Conservation (phyloP, 495 filamentous ascomycete genomes). For the Penicillium antarcticum region DNA sequence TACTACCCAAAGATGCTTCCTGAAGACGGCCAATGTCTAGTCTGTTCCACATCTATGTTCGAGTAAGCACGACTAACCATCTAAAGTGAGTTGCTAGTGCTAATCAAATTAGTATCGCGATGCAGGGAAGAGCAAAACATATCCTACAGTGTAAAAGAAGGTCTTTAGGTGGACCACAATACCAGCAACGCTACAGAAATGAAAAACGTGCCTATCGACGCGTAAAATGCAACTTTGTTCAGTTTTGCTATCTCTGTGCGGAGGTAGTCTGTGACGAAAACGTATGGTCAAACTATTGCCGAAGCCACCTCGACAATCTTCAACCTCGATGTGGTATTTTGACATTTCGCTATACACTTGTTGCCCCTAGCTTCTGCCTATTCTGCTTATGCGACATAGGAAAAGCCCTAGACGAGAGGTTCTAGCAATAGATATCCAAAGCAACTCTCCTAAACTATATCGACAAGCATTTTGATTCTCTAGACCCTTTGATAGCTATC, state of each 20-base stretch:
- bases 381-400: slow-evolving; percentile 12
- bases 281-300: slow-evolving; percentile 8
- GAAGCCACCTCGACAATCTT: slow-evolving; percentile 10
- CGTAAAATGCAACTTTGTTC: slow-evolving; percentile 10
- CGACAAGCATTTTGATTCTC: no score
- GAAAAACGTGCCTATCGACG: slow-evolving; percentile 17
- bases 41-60: slow-evolving; percentile 5
- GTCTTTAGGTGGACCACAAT: slow-evolving; percentile 13
- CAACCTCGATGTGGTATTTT: slow-evolving; percentile 15
- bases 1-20: slow-evolving; percentile 15
- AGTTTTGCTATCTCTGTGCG: slow-evolving; percentile 18
- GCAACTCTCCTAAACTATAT: slow-evolving; percentile 16
- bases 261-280: slow-evolving; percentile 4
- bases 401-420: slow-evolving; percentile 10
- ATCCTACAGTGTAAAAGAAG: slow-evolving; percentile 19
- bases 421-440: slow-evolving; percentile 12
- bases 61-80: slow-evolving; percentile 1
- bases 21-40: slow-evolving; percentile 7
- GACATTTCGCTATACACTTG: slow-evolving; percentile 15
- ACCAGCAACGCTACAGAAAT: slow-evolving; percentile 21
- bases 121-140: slow-evolving; percentile 15
- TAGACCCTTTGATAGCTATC: no score
- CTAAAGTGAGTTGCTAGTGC: neutral
- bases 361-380: slow-evolving; percentile 9
- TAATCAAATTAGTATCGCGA: slow-evolving; percentile 6